Conservation (phyloP, 495 filamentous ascomycete species). For the Xylaria bambusicola region DNA sequence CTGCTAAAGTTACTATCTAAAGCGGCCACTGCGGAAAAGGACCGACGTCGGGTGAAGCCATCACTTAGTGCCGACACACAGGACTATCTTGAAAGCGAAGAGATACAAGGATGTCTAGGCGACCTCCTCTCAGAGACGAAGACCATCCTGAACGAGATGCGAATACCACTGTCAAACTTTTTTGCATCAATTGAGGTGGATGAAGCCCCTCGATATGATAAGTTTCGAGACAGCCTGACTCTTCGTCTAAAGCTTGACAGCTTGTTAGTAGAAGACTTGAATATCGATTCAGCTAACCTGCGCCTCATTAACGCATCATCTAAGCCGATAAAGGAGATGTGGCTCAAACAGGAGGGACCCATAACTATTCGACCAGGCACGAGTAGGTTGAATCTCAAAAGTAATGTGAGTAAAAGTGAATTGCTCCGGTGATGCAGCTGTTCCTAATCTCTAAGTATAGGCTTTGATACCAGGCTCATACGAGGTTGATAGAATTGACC, state of each 20-base stretch:
- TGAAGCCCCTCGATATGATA: conserved; percentile 67
- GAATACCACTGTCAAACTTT: conserved; percentile 68
- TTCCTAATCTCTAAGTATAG: conserved; percentile 27
- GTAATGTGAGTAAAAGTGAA: conserved; percentile 43
- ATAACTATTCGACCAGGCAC: conserved; percentile 55
- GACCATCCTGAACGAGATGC: conserved; percentile 63
- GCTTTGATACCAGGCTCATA: conserved; percentile 72
- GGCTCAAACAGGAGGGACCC: conserved; percentile 54
- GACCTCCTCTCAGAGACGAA: conserved; percentile 66
- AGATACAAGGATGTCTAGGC: conserved; percentile 61
- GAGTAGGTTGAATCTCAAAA: conserved; percentile 52
- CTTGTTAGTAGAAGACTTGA: conserved; percentile 69
- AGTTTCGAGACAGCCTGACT: conserved; percentile 76
- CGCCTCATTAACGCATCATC: conserved; percentile 56
- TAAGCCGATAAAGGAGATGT: conserved; percentile 62
- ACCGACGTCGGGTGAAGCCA: conserved; percentile 44
- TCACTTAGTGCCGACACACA: conserved; percentile 30
- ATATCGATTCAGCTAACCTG: conserved; percentile 65
- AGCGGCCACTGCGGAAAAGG: conserved; percentile 59
- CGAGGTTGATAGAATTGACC: conserved; percentile 68
- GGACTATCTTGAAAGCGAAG: conserved; percentile 56
- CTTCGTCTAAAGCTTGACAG: conserved; percentile 70
- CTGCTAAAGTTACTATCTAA: conserved; percentile 76
- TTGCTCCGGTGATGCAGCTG: not conserved
- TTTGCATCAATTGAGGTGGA: conserved; percentile 72